Evolutionary conservation across 2,329 filamentous ascomycete species (phyloP).

Genomic region (Ophiostoma pallidulum): DNA sequence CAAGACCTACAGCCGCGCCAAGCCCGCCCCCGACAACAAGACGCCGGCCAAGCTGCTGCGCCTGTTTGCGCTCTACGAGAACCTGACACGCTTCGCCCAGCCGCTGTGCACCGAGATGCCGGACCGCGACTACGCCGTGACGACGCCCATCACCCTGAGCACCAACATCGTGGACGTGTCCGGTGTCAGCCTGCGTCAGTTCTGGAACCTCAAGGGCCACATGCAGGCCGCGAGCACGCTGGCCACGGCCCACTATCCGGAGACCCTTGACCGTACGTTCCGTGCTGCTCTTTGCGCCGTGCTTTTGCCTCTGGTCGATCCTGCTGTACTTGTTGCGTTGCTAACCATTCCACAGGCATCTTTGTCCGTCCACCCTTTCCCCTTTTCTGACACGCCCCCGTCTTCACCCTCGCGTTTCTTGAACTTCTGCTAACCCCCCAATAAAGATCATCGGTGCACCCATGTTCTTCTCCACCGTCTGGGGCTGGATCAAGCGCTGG

Average conservation of each 20-base stretch:
- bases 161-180: constrained; percentile 94
- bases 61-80: constrained; percentile 89
- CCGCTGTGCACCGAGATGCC: constrained; percentile 70
- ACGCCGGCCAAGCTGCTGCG: constrained; percentile 69
- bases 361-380: constrained; percentile 7
- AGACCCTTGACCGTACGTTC: constrained; percentile 79
- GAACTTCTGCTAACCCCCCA: not conserved
- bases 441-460: constrained; percentile 81
- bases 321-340: too few relatives aligned
- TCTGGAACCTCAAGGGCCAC: constrained; percentile 88
- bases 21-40: constrained; percentile 46
- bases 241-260: constrained; percentile 89
- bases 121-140: constrained; percentile 58
- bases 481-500: constrained; percentile 94
- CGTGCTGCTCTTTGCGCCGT: not conserved
- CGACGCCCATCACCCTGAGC: constrained; percentile 79
- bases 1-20: constrained; percentile 49
- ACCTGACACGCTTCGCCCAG: constrained; percentile 77
- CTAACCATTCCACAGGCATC: too few relatives aligned
- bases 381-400: constrained; percentile 4
- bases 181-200: constrained; percentile 80
- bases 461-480: constrained; percentile 82
- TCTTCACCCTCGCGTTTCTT: not conserved
- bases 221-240: constrained; percentile 88
- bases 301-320: too few relatives aligned